Evolutionary conservation across 2,329 filamentous ascomycete species (phyloP), one percentile per base, ranked within the genome.

Genomic region (Aspergillus chevalieri): DNA sequence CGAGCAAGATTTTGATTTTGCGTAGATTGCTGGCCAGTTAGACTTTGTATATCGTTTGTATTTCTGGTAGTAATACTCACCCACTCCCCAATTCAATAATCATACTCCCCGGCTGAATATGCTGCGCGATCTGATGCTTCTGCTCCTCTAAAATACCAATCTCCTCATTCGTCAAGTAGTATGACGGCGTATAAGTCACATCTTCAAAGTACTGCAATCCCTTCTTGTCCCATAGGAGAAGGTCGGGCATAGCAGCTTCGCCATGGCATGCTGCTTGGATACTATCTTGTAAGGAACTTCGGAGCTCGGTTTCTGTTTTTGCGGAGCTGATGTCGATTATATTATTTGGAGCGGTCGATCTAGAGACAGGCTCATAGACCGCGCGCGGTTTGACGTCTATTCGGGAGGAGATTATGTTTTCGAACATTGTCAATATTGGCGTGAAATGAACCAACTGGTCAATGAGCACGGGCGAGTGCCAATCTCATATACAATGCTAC

Each of bases 81-180:
- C 52, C 52, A 41, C 52, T 55, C 4, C 52, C 52, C 12, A 55
- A 12, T 36, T 55, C 52, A 1, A 55, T 81, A 49, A 97, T 89
- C 84, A 48, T 83, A 54, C 96, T 85, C 43, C 78, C 76, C 55
- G 82, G 77, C 38, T 87, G 90, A 61, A 97, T 93, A 34, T 80
- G 80, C 50, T 77, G 75, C n/a, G 89, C 86, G 63, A 85, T 81
- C 47, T 75, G 77, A n/a, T 46, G 45, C 12, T 44, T 43, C 24
- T 52, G 9, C 12, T 46, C 47, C 64, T 82, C 76, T 56, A 98
- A 76, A 14, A 95, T 79, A 57, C 88, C 81, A 50, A 97, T 96
- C 69, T 98, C 93, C 52, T 89, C 83, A 69, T 93, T 92, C 54
- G 92, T 97, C 66, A 95, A 76, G 70, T 97, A 97, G 67, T 97